A percentile compares a stretch with the other conserved stretches of the same genome.
These are phyloP conservation scores for Mycena venus DNA, from an alignment of 768 basidiomycete species.

Conservation along the genomic window DNA sequence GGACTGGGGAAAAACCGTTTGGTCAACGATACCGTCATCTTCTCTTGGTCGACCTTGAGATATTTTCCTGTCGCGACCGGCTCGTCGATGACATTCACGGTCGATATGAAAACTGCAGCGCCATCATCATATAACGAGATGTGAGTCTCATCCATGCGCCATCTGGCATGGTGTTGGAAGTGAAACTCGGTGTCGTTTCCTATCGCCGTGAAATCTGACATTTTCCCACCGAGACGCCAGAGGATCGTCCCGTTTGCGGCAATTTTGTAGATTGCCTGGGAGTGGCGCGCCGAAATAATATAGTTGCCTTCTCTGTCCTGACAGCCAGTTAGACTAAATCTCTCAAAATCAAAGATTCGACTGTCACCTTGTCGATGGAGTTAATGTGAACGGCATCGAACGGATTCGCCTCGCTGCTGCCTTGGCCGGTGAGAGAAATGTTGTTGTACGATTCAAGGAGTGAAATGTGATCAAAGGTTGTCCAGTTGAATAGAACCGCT, in stretches of 20 bases:
- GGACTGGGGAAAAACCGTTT: slow-evolving; percentile 18
- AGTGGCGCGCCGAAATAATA: slow-evolving; percentile 34
- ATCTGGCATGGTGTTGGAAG: slow-evolving; percentile 38
- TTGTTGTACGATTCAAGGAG: slow-evolving; percentile 23
- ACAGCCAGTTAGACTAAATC: not conserved
- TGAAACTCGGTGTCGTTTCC: slow-evolving; percentile 26
- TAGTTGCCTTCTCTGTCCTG: slow-evolving; percentile 33
- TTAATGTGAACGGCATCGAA: slow-evolving; percentile 28
- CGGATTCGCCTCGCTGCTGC: not conserved
- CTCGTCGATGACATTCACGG: slow-evolving; percentile 9
- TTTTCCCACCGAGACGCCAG: slow-evolving; percentile 36
- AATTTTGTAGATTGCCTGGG: slow-evolving; percentile 32
- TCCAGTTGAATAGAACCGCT: slow-evolving; percentile 26
- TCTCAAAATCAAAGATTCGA: not conserved
- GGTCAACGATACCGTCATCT: slow-evolving; percentile 18
- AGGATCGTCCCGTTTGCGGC: slow-evolving; percentile 32
- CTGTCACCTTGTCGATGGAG: slow-evolving; percentile 30
- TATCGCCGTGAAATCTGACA: slow-evolving; percentile 24
- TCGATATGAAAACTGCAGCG: not conserved
- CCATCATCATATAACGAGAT: slow-evolving; percentile 28
- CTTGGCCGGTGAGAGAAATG: not conserved
- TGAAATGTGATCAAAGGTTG: slow-evolving; percentile 18
- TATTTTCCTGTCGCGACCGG: slow-evolving; percentile 21
- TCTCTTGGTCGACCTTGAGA: slow-evolving; percentile 14
- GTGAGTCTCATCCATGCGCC: slow-evolving; percentile 19